These are phyloP conservation scores for Puccinia brachypodii DNA, from an alignment of 1,284 basidiomycete genomes.

Conservation along the genomic window DNA sequence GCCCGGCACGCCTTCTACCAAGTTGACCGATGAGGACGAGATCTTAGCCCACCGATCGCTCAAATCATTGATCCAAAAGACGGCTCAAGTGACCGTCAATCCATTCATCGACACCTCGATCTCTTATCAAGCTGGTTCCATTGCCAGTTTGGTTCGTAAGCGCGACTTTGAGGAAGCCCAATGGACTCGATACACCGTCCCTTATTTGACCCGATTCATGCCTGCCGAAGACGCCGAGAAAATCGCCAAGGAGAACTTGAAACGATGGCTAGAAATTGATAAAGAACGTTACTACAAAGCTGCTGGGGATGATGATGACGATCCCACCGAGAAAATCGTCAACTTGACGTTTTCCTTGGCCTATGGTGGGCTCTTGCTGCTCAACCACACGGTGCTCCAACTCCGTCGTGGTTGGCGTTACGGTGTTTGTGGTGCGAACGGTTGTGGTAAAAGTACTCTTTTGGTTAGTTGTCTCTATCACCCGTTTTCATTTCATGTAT, in stretches of 20 bases:
- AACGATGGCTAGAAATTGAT: constrained; percentile 76
- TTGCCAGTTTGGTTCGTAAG: constrained; percentile 73
- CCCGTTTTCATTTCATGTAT: constrained; percentile 9
- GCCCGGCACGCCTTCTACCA: constrained; percentile 58
- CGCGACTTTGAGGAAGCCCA: constrained; percentile 67
- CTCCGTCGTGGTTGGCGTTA: constrained; percentile 88
- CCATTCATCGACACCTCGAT: constrained; percentile 61
- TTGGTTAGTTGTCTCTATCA: constrained; percentile 63
- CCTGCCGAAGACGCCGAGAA: constrained; percentile 58
- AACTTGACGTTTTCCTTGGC: constrained; percentile 93
- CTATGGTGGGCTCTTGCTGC: constrained; percentile 88
- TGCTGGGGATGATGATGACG: constrained; percentile 73
- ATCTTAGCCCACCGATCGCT: constrained; percentile 61
- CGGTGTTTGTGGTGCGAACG: constrained; percentile 93
- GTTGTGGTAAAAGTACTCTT: constrained; percentile 92
- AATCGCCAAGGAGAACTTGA: constrained; percentile 67
- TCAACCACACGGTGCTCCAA: constrained; percentile 91
- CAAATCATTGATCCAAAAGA: constrained; percentile 59
- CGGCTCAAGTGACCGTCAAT: constrained; percentile 53
- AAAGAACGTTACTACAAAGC: constrained; percentile 61
- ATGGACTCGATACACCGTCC: constrained; percentile 74
- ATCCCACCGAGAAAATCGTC: constrained; percentile 69
- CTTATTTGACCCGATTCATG: constrained; percentile 64
- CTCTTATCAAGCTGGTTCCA: constrained; percentile 70
- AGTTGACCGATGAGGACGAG: constrained; percentile 52